phyloP scores from a whole-genome alignment of 2,329 filamentous ascomycete species.

The Neodidymelliopsis sp. region DNA sequence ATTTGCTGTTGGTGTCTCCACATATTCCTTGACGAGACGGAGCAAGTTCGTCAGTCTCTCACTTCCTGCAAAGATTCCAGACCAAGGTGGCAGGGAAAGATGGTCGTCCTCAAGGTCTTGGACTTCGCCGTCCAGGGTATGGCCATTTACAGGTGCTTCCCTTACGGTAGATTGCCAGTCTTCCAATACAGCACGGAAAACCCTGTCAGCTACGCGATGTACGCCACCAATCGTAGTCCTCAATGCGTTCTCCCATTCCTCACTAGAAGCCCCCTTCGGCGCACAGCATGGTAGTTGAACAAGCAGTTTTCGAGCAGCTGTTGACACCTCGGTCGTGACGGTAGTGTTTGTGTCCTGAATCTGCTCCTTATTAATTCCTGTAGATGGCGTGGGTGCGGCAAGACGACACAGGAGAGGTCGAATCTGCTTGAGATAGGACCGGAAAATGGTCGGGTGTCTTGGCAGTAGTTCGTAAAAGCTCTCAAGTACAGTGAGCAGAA shows the following conservation, averaged over 20 bases:
- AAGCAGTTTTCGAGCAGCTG: conserved; percentile 69
- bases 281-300: conserved; percentile 80
- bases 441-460: conserved; percentile 83
- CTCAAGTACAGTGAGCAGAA: conserved; percentile 74
- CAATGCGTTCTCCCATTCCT: conserved; percentile 79
- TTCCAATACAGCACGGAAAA: conserved; percentile 81
- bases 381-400: conserved; percentile 69
- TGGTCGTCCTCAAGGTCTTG: conserved; percentile 52
- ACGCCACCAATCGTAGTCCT: conserved; percentile 67
- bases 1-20: conserved; percentile 70
- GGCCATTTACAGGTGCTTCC: conserved; percentile 38
- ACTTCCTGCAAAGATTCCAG: conserved; percentile 74
- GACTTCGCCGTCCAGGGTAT: conserved; percentile 42
- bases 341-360: conserved; percentile 43
- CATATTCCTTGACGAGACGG: conserved; percentile 67
- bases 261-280: conserved; percentile 76
- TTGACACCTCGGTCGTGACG: conserved; percentile 62
- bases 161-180: conserved; percentile 76
- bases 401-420: conserved; percentile 66
- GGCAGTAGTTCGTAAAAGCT: conserved; percentile 76
- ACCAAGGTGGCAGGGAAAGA: conserved; percentile 71
- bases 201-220: conserved; percentile 75
- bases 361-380: conserved; percentile 30
- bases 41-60: conserved; percentile 74
- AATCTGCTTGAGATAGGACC: conserved; percentile 76